Percentiles rank a stretch among this genome's conserved stretches.
Conservation (phyloP, 495 filamentous ascomycete genomes). For the Penicillium arizonense region DNA sequence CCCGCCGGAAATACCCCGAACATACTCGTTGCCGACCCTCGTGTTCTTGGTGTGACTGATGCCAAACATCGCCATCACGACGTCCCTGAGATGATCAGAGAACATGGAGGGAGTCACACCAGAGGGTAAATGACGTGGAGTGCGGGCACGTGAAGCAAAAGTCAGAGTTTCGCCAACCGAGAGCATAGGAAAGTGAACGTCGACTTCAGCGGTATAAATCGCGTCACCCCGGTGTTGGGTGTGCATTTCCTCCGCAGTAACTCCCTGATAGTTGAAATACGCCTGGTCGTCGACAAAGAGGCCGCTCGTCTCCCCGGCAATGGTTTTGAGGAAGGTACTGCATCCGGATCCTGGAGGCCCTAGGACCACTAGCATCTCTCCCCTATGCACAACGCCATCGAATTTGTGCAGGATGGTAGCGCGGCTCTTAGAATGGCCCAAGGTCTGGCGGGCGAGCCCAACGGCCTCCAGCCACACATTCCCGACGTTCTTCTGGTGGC, state of each 20-base stretch:
- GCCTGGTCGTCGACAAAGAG: conserved; percentile 51
- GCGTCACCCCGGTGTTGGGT: conserved; percentile 45
- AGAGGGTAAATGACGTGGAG: conserved; percentile 25
- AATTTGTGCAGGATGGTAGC: conserved; percentile 61
- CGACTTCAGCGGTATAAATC: conserved; percentile 41
- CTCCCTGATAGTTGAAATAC: conserved; percentile 67
- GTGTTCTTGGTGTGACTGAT: conserved; percentile 48
- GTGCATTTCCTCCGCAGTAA: conserved; percentile 53
- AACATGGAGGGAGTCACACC: conserved; percentile 25
- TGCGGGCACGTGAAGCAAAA: conserved; percentile 52
- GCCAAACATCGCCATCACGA: conserved; percentile 58
- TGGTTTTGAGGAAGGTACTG: conserved; percentile 64
- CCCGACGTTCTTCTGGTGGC: background rate
- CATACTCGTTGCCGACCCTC: conserved; percentile 64
- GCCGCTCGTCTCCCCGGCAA: conserved; percentile 65
- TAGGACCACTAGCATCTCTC: conserved; percentile 72
- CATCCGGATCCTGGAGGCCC: conserved; percentile 65
- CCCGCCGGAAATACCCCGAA: conserved; percentile 76
- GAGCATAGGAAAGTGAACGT: conserved; percentile 58
- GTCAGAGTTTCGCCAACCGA: conserved; percentile 59
- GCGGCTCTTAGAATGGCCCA: conserved; percentile 32
- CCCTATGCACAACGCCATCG: conserved; percentile 61
- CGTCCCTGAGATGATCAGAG: conserved; percentile 40
- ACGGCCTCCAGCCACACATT: background rate
- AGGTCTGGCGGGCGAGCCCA: background rate